Base-by-base conservation (phyloP, 164 flowering plant species). In the Chimonanthus salicifolius region DNA sequence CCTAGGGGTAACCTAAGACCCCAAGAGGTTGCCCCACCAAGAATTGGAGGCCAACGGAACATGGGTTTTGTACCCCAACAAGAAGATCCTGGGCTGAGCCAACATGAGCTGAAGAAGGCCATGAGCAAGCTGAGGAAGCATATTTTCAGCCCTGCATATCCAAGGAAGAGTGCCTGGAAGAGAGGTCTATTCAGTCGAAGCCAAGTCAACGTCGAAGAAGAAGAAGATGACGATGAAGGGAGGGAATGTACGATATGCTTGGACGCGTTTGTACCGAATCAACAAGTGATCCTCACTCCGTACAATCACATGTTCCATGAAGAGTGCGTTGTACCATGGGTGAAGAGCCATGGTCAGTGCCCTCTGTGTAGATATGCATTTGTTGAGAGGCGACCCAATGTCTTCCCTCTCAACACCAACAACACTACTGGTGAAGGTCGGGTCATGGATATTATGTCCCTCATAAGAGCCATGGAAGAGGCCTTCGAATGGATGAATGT, bases 271-370 rank as follows among this genome's bases (percentile, higher is more conserved):
- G 87, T 86, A 75, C 78, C 88, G 6, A 73, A 74, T 47, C 80
- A 88, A 67, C 79, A 80, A 47, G 90, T 95, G 43, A 81, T 82
- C 73, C 21, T 87, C 21, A 93, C 98, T 16, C 99, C 98, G 0
- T 93, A 98, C 80, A 79, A 85, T n/a, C 99, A 93, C 76, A 90
- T 91, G 97, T 94, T 90, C 75, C 98, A 94, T 66, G 84, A 85
- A 11, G 87, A 85, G 0, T 94, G 97, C 81, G 84, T 94, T 3
- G 80, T 82, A 8, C 94, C 92, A 1, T 92, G 98, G 97, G 83
- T 87, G 69, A 90, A 82, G 77, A 85, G 84, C 83, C 76, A 90
- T 3, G 90, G 89, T 0, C 83, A 82, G 66, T 94, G 98, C 82
- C 97, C 97, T 0, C 87, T 92, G 7, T 94, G 98, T 71, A 78